phyloP scores from a whole-genome alignment of 1,284 basidiomycete species.

The Cutaneotrichosporon sp. region DNA sequence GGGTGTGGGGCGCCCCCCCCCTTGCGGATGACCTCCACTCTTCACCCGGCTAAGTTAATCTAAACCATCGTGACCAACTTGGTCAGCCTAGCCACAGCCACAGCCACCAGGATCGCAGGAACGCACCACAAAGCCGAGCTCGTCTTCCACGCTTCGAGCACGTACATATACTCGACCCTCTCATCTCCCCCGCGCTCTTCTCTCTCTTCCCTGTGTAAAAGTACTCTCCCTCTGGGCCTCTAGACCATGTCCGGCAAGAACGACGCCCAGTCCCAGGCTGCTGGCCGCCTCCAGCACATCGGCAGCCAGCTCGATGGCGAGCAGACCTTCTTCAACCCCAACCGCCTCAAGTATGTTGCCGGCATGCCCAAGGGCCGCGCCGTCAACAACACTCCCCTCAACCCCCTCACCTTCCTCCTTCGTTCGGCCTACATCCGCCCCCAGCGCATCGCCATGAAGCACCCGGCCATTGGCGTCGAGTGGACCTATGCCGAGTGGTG shows the following conservation, averaged over 20 bases:
- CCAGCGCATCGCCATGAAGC: conserved; percentile 21
- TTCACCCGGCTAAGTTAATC: not conserved
- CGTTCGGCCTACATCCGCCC: conserved; percentile 25
- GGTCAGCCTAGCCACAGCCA: no score
- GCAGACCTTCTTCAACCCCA: conserved; percentile 19
- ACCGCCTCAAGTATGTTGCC: conserved; percentile 22
- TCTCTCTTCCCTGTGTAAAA: not conserved
- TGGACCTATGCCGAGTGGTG: conserved; percentile 29
- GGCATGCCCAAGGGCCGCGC: conserved; percentile 14
- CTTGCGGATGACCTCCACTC: not conserved
- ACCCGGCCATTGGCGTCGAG: conserved; percentile 24
- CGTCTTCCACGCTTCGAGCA: not conserved
- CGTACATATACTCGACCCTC: not conserved
- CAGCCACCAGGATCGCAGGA: not conserved
- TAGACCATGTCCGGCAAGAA: conserved; percentile 4
- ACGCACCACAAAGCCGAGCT: conserved; percentile 2
- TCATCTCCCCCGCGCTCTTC: not conserved
- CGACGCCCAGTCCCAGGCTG: conserved; percentile 17
- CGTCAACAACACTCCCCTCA: conserved; percentile 20
- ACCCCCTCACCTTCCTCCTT: conserved; percentile 25
- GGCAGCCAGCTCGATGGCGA: conserved; percentile 13
- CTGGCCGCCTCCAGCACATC: conserved; percentile 15
- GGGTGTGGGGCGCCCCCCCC: not conserved
- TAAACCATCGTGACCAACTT: no score
- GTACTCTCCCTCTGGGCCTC: not conserved